Evolutionary conservation across 306 rosid genomes (phyloP), one percentile per base, ranked within the genome.

Genomic region (Vigna angularis): DNA sequence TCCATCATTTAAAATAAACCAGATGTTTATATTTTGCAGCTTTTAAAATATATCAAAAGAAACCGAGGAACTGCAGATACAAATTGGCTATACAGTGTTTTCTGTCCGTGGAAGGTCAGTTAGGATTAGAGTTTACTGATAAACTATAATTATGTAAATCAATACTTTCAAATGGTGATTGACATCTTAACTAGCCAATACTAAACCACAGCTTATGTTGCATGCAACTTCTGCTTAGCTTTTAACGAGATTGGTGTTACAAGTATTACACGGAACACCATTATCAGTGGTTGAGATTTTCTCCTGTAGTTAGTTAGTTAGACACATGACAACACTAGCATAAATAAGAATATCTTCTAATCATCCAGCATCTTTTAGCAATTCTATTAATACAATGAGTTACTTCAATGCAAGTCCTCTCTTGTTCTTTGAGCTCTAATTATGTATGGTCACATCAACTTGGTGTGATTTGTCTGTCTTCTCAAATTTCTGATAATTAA

Each of bases 71-170:
- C 20, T 17, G 20, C 9, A 42, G 40, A 30, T 9, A 26, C 40
- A 40, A 62, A 71, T 45, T 80, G 61, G 44, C 24, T 40, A 15
- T 16, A 12, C 1, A 7, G 3, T 65, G 53, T 66, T 73, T 80
- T 42, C 57, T 47, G 47, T 16, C 30, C 10, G 9, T 18, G 65
- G 24, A 66, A 53, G 18, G 66, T 53, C 42, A 55, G 59, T 7
- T 44, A 56, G 75, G 55, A 34, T 17, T 53, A 77, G 48, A 58
- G 17, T 77, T 76, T 50, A 10, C 7, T 52, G 66, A 76, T 34
- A 36, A 50, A 76, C 73, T 76, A 36, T 40, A 51, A 20, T 76
- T 15, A 38, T 58, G 73, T 24, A 3, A 3, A 63, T 34, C 26
- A 7, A 63, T 15, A 63, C 48, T 17, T 36, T 17, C 50, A 65